Percentiles rank a stretch among this genome's conserved stretches.
phyloP scores from a whole-genome alignment of 2,329 filamentous ascomycete species.

The Cercospora canescens region DNA sequence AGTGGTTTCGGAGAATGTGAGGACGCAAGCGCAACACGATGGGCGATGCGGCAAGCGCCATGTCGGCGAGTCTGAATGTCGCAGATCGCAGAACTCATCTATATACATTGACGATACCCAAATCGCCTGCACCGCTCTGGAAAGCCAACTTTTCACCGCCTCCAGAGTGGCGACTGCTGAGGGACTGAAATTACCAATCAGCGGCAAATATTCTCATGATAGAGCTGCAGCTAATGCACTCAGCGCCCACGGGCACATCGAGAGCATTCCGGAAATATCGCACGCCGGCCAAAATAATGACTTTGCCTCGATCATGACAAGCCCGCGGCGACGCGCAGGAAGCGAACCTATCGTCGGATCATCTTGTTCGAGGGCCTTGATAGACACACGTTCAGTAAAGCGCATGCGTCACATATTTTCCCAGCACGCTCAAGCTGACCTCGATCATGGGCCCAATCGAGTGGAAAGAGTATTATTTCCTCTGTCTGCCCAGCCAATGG shows the following conservation, averaged over 20 bases:
- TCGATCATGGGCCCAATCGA: not conserved
- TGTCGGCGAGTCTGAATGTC: not conserved
- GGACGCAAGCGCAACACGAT: not conserved
- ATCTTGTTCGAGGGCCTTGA: constrained; percentile 27
- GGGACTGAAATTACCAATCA: not conserved
- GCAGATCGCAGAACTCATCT: constrained; percentile 11
- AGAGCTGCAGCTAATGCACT: not conserved
- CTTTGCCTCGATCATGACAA: not conserved
- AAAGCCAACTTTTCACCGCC: constrained; percentile 43
- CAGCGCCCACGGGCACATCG: not conserved
- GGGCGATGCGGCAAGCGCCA: not conserved
- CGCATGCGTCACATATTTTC: not conserved
- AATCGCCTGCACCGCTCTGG: constrained; percentile 40
- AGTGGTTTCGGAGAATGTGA: not conserved
- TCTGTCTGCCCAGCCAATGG: not conserved
- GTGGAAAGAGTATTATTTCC: not conserved
- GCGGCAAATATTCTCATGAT: not conserved
- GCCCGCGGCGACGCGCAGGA: not conserved
- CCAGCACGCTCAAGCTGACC: not conserved
- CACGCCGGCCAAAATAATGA: not conserved
- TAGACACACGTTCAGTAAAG: constrained; percentile 14
- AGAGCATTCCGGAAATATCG: not conserved
- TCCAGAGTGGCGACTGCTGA: constrained; percentile 17
- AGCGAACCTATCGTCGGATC: constrained; percentile 21
- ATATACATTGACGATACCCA: constrained; percentile 46